These are phyloP conservation scores for Thelonectria blattea DNA, from an alignment of 2,329 filamentous ascomycete genomes.

Conservation along the genomic window DNA sequence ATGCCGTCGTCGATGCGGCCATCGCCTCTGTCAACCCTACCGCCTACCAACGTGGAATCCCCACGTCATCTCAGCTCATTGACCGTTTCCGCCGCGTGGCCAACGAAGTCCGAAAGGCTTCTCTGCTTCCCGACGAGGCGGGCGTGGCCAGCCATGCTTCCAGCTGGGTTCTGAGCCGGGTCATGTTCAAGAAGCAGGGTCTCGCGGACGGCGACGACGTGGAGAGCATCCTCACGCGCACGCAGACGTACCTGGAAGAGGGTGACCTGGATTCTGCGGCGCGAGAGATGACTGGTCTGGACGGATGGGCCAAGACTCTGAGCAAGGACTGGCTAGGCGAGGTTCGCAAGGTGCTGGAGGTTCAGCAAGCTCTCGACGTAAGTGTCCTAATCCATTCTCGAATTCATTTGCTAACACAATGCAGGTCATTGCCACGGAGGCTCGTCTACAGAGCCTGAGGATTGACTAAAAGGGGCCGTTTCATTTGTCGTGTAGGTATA, in stretches of 20 bases:
- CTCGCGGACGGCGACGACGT: slow-evolving; percentile 86
- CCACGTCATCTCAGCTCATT: slow-evolving; percentile 82
- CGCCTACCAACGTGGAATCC: slow-evolving; percentile 91
- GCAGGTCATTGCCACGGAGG: slow-evolving; percentile 88
- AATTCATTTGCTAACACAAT: slow-evolving; percentile 25
- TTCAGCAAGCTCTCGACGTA: slow-evolving; percentile 94
- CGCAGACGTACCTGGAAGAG: slow-evolving; percentile 90
- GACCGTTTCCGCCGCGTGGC: slow-evolving; percentile 96
- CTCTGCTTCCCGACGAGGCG: slow-evolving; percentile 88
- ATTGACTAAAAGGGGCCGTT: slow-evolving; percentile 65
- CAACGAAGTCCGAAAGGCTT: slow-evolving; percentile 90
- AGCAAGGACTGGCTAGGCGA: slow-evolving; percentile 94
- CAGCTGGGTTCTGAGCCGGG: slow-evolving; percentile 86
- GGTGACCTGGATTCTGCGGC: slow-evolving; percentile 90
- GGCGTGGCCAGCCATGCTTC: slow-evolving; percentile 94
- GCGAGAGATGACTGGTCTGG: slow-evolving; percentile 90
- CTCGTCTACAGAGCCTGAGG: slow-evolving; percentile 84
- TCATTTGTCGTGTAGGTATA: slow-evolving; percentile 46
- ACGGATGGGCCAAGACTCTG: slow-evolving; percentile 94
- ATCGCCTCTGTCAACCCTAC: slow-evolving; percentile 95
- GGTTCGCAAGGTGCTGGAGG: slow-evolving; percentile 90
- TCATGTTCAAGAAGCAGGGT: slow-evolving; percentile 94
- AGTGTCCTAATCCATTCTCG: slow-evolving; percentile 44
- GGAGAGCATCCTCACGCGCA: slow-evolving; percentile 88
- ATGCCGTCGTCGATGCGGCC: slow-evolving; percentile 87